These are phyloP conservation scores for Stentor roeselii DNA, from an alignment of 73 alveolate genomes.

Conservation along the genomic window DNA sequence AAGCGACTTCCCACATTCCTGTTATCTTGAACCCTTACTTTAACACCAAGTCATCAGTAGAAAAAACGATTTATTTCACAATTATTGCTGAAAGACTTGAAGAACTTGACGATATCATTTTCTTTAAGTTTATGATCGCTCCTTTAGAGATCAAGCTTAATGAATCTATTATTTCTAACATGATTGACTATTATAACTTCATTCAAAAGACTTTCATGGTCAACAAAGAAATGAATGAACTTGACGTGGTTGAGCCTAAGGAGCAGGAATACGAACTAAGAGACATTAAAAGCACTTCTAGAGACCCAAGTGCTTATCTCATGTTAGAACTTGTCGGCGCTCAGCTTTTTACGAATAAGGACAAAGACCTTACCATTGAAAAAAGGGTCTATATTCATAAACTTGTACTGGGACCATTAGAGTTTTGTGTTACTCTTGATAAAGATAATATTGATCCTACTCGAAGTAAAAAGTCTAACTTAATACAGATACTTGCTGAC, in stretches of 20 bases:
- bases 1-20: background rate
- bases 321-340: background rate
- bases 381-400: background rate
- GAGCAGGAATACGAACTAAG: background rate
- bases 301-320: background rate
- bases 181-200: background rate
- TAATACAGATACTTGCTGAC: conserved; percentile 27
- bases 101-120: background rate
- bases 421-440: conserved; percentile 18
- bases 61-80: background rate
- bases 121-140: background rate
- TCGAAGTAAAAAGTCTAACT: background rate
- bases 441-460: background rate
- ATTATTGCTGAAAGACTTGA: background rate
- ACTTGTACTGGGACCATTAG: conserved; percentile 10
- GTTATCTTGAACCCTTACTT: conserved; percentile 22
- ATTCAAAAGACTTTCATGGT: background rate
- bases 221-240: background rate
- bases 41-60: background rate
- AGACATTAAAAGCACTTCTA: background rate
- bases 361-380: background rate
- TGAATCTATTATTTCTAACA: background rate
- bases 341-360: background rate
- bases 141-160: conserved; percentile 7
- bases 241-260: background rate